These are phyloP conservation scores for Raffaelea ambrosiae DNA, from an alignment of 2,329 filamentous ascomycete species.

Conservation along the genomic window DNA sequence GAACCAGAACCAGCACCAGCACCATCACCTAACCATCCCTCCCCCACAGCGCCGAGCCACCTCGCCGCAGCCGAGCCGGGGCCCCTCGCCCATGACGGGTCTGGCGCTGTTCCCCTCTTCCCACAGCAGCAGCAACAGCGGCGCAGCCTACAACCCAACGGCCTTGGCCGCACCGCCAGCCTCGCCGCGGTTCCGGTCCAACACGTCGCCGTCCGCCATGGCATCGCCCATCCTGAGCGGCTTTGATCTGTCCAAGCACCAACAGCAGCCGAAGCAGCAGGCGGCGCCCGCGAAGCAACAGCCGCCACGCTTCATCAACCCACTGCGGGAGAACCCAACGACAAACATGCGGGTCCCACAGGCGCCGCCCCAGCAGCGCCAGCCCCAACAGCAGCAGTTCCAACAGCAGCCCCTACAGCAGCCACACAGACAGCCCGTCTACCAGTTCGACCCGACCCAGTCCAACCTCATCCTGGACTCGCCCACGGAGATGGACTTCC, in stretches of 20 bases:
- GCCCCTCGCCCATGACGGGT: slow-evolving; percentile 34
- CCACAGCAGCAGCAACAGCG: no score
- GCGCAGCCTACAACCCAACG: background rate
- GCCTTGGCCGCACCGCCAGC: slow-evolving; percentile 11
- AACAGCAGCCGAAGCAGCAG: slow-evolving; percentile 32
- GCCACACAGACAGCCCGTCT: background rate
- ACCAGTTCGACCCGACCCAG: slow-evolving; percentile 24
- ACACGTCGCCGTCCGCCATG: slow-evolving; percentile 31
- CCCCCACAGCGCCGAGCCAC: slow-evolving; percentile 35
- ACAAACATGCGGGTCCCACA: slow-evolving; percentile 8
- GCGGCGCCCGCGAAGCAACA: background rate
- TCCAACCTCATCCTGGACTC: slow-evolving; percentile 33
- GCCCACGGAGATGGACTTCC: slow-evolving; percentile 20
- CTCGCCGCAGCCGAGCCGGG: slow-evolving; percentile 39
- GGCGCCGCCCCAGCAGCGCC: background rate
- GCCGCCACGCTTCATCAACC: slow-evolving; percentile 4
- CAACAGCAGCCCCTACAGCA: background rate
- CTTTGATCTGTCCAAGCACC: slow-evolving; percentile 38
- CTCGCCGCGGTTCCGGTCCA: slow-evolving; percentile 38
- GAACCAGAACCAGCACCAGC: no score
- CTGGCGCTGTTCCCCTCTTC: slow-evolving; percentile 34
- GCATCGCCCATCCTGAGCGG: no score
- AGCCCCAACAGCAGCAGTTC: slow-evolving; percentile 1
- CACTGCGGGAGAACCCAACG: slow-evolving; percentile 13
- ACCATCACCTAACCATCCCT: no score